Percentiles rank a stretch among this genome's conserved stretches.
Conservation (phyloP, 2,329 filamentous ascomycete genomes). For the Botryotinia calthae region DNA sequence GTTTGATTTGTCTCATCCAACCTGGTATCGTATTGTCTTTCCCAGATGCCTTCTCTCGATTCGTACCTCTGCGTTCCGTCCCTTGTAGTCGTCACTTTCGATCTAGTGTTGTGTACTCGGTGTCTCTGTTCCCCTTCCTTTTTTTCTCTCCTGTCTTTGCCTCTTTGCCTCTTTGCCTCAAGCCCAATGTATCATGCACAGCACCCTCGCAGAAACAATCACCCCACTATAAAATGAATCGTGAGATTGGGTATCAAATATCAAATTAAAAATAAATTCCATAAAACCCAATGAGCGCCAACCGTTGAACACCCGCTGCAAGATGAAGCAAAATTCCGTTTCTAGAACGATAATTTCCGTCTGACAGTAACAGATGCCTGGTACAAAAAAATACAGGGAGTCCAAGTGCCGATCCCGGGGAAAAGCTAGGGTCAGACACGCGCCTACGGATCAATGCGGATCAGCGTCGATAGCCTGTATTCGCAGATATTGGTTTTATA, state of each 20-base stretch:
- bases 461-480: not conserved
- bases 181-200: not conserved
- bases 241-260: not conserved
- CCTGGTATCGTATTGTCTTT: not conserved
- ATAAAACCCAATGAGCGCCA: not conserved
- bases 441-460: not conserved
- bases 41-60: too few species aligned
- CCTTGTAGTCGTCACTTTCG: too few species aligned
- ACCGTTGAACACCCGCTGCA: slow-evolving; percentile 9
- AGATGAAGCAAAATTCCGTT: slow-evolving; percentile 10
- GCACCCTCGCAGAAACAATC: not conserved
- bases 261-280: not conserved
- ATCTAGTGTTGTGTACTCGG: not conserved
- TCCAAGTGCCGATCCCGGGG: slow-evolving; percentile 5
- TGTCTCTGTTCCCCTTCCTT: not conserved
- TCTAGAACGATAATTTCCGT: slow-evolving; percentile 1
- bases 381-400: not conserved
- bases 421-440: not conserved
- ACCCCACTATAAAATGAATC: not conserved
- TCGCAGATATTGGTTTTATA: not conserved
- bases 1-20: not conserved
- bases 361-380: not conserved
- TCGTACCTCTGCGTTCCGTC: not conserved
- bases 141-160: not conserved
- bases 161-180: not conserved